A percentile compares a stretch with the other conserved stretches of the same genome.
Evolutionary conservation across 1,284 basidiomycete genomes (phyloP).

Genomic region (Boletus sp.): DNA sequence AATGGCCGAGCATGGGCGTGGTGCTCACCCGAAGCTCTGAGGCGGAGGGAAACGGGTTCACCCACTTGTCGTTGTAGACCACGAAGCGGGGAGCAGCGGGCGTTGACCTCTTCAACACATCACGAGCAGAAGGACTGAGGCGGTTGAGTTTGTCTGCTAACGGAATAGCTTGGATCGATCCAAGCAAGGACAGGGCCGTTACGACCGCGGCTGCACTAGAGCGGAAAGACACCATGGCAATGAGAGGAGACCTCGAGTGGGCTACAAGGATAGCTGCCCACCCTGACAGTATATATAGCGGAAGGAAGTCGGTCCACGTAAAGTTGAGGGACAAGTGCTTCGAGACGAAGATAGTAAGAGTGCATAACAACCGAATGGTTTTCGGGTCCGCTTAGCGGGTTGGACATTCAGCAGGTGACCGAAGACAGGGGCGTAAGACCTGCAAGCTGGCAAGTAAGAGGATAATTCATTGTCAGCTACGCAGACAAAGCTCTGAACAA

Average conservation of each 20-base stretch:
- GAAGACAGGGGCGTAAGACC: slow-evolving; percentile 6
- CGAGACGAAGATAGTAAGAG: slow-evolving; percentile 5
- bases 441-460: not conserved
- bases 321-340: not conserved
- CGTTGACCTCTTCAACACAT: slow-evolving; percentile 39
- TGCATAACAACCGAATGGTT: not conserved
- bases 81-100: slow-evolving; percentile 50
- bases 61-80: slow-evolving; percentile 45
- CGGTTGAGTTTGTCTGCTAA: slow-evolving; percentile 18
- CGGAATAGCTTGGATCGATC: slow-evolving; percentile 15
- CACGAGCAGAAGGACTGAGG: slow-evolving; percentile 32
- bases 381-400: slow-evolving; percentile 1
- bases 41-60: slow-evolving; percentile 39
- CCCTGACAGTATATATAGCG: slow-evolving; percentile 19
- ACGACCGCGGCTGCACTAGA: slow-evolving; percentile 5
- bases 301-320: not conserved
- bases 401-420: not conserved
- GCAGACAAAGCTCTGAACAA: slow-evolving; percentile 1
- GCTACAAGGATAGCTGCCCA: slow-evolving; percentile 3
- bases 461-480: not conserved
- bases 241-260: not conserved
- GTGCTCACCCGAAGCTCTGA: slow-evolving; percentile 38
- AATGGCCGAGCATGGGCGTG: not conserved
- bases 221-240: slow-evolving; percentile 22
- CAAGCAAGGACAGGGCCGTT: slow-evolving; percentile 14